Percentiles rank a stretch among this genome's conserved stretches.
phyloP scores from a whole-genome alignment of 2,329 filamentous ascomycete genomes.

The Coleophoma crateriformis region DNA sequence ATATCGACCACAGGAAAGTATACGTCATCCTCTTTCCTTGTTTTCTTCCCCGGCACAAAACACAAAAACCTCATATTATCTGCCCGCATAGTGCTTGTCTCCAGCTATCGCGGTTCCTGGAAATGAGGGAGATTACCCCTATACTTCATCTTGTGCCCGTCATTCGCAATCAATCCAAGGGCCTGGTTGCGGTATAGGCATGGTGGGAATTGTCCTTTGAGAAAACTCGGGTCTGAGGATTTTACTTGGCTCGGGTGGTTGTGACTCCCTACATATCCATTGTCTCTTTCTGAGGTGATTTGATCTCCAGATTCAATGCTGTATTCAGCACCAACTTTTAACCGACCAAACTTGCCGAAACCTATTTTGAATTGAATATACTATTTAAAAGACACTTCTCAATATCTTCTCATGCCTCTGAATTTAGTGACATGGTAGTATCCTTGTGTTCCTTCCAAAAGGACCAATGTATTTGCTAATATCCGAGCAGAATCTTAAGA shows the following conservation, averaged over 20 bases:
- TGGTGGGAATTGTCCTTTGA: conserved; percentile 48
- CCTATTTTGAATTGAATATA: too few relatives aligned
- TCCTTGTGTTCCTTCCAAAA: neutral
- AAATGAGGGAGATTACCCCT: conserved; percentile 54
- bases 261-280: conserved; percentile 29
- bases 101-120: conserved; percentile 55
- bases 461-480: neutral
- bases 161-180: conserved; percentile 46
- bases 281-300: neutral
- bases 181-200: conserved; percentile 45
- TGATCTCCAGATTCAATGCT: too few relatives aligned
- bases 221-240: conserved; percentile 38
- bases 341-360: too few relatives aligned
- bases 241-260: conserved; percentile 28
- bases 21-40: neutral
- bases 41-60: neutral
- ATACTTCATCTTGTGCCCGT: conserved; percentile 40
- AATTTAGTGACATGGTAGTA: neutral
- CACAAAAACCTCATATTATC: conserved; percentile 51
- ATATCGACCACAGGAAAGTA: too few relatives aligned
- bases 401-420: too few relatives aligned
- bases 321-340: too few relatives aligned
- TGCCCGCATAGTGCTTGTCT: conserved; percentile 46
- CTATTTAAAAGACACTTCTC: too few relatives aligned
- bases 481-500: too few relatives aligned